Percentiles rank a stretch among this genome's conserved stretches.
Evolutionary conservation across 345 rosid genomes (phyloP).

Genomic region (Mangifera indica): DNA sequence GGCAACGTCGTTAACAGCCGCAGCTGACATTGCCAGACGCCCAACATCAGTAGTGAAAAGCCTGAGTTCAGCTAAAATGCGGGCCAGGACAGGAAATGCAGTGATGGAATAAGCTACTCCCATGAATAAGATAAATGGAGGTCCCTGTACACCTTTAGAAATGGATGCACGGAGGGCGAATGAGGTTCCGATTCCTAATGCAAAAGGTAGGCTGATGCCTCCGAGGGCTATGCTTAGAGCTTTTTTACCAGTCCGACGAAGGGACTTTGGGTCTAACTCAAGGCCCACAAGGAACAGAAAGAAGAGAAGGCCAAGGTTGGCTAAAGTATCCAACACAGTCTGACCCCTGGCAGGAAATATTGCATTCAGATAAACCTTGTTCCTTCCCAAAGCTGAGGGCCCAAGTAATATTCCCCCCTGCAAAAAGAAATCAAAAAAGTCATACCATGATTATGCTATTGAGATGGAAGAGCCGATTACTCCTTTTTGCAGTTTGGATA

Average conservation of each 20-base stretch:
- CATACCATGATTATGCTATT: background rate
- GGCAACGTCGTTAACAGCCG: conserved; percentile 45
- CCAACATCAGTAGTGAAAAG: conserved; percentile 53
- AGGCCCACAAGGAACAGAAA: conserved; percentile 81
- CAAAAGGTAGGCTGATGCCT: conserved; percentile 66
- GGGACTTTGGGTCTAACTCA: conserved; percentile 61
- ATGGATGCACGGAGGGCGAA: conserved; percentile 54
- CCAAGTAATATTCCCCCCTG: conserved; percentile 89
- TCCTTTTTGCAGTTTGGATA: too few species aligned
- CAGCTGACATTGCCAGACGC: conserved; percentile 54
- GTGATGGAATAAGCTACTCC: conserved; percentile 53
- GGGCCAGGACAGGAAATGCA: conserved; percentile 49
- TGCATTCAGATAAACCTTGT: conserved; percentile 40
- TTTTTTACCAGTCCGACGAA: conserved; percentile 61
- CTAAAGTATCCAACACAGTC: conserved; percentile 75
- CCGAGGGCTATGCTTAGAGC: conserved; percentile 58
- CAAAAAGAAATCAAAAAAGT: too few species aligned
- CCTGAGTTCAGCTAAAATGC: conserved; percentile 49
- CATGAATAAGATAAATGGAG: conserved; percentile 50
- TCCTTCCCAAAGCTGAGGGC: conserved; percentile 78
- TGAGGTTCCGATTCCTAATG: conserved; percentile 65
- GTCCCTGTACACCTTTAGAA: conserved; percentile 40
- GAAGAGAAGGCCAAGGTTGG: conserved; percentile 73
- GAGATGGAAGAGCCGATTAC: too few species aligned
- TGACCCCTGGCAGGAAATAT: conserved; percentile 55